Percentiles rank a stretch among this genome's conserved stretches.
Evolutionary conservation across 345 rosid species (phyloP).

Genomic region (Salix brachista): DNA sequence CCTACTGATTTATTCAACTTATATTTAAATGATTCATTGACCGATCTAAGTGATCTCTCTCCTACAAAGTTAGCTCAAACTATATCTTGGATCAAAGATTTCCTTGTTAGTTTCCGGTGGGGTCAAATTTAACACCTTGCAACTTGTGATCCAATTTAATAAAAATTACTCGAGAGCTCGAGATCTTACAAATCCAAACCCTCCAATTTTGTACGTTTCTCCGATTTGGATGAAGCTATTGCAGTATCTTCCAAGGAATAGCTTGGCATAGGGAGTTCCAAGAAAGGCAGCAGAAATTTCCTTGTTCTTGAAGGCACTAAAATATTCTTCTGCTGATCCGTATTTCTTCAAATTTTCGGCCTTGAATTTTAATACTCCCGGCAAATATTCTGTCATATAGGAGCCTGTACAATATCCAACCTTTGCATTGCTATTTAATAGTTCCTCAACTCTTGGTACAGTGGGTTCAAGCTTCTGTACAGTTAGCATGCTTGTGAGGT

Average conservation of each 20-base stretch:
- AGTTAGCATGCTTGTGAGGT: constrained; percentile 25
- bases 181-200: constrained; percentile 17
- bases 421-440: constrained; percentile 4
- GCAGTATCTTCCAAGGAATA: constrained; percentile 20
- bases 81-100: too few relatives aligned
- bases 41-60: too few relatives aligned
- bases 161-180: too few relatives aligned
- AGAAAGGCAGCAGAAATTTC: constrained; percentile 21
- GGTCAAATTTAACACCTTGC: too few relatives aligned
- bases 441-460: constrained; percentile 1
- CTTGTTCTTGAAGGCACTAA: background rate
- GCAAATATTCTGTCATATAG: constrained; percentile 4
- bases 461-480: constrained; percentile 6
- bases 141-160: too few relatives aligned
- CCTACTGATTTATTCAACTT: too few relatives aligned
- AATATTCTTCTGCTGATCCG: background rate
- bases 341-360: background rate
- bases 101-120: too few relatives aligned
- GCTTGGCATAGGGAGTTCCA: constrained; percentile 17
- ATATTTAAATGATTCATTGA: too few relatives aligned
- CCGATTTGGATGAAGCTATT: constrained; percentile 6
- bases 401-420: constrained; percentile 11
- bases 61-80: too few relatives aligned
- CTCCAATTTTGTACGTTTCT: constrained; percentile 13
- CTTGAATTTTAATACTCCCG: constrained; percentile 4